A percentile compares a stretch with the other conserved stretches of the same genome.
Evolutionary conservation across 148 eudicot species (phyloP).

Genomic region (Arbutus unedo): DNA sequence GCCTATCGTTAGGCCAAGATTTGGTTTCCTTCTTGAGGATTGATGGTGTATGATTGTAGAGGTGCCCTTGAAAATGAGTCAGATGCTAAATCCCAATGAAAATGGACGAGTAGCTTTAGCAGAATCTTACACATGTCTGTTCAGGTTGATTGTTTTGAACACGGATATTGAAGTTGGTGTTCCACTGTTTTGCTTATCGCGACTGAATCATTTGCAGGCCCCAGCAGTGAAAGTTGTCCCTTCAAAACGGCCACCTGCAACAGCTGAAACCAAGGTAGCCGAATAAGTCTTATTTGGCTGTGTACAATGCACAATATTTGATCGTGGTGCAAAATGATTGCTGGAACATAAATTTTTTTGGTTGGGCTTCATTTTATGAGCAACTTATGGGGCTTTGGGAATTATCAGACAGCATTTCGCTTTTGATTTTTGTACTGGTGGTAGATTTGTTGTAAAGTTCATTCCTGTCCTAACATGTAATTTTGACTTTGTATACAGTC

Average conservation of each 20-base stretch:
- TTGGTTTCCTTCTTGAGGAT: not conserved
- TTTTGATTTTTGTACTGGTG: not conserved
- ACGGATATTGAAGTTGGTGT: not conserved
- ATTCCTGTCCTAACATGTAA: not conserved
- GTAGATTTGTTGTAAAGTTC: not conserved
- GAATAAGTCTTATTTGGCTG: not conserved
- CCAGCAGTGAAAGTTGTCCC: slow-evolving; percentile 3
- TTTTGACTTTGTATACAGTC: slow-evolving; percentile 3
- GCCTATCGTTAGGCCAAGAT: not conserved
- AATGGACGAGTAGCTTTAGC: not conserved
- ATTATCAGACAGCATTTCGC: not conserved
- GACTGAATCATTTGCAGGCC: not conserved
- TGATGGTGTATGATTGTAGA: not conserved
- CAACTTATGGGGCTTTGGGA: too few relatives aligned
- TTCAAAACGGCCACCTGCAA: slow-evolving; percentile 4
- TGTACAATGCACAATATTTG: not conserved
- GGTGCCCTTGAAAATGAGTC: not conserved
- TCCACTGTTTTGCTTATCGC: not conserved
- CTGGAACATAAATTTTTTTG: not conserved
- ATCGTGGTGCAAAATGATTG: not conserved
- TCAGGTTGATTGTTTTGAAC: not conserved
- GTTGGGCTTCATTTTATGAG: not conserved
- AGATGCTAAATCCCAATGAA: not conserved
- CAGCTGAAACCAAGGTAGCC: not conserved
- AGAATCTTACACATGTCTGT: not conserved